Percentiles rank a stretch among this genome's conserved stretches.
Conservation (phyloP, 208 protist species). For the Entamoeba moshkovskii region DNA sequence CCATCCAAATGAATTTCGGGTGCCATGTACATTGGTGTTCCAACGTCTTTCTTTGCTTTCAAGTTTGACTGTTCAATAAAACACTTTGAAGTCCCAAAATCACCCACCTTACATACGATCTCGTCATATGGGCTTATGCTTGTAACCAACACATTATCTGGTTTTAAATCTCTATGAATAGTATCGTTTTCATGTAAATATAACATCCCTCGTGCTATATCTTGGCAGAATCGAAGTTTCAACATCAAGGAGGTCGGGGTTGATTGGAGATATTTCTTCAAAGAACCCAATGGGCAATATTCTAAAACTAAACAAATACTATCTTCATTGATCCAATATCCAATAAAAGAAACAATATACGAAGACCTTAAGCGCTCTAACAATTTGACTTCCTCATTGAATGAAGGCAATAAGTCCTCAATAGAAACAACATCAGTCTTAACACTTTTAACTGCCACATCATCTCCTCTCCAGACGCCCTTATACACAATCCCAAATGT, state of each 20-base stretch:
- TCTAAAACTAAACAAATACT: neutral
- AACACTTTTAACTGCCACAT: neutral
- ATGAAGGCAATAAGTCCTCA: neutral
- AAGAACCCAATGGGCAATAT: neutral
- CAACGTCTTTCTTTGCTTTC: neutral
- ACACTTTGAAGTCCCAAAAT: neutral
- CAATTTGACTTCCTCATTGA: neutral
- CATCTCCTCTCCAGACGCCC: neutral
- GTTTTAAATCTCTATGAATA: neutral
- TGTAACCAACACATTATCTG: neutral
- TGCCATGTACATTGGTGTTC: neutral
- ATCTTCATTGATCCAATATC: neutral
- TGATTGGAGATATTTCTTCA: neutral
- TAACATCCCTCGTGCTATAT: neutral
- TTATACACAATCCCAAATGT: neutral
- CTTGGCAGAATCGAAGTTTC: neutral
- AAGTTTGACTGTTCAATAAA: neutral
- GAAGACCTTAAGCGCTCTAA: neutral
- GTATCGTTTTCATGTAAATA: neutral
- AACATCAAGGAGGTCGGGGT: neutral
- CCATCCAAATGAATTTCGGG: neutral
- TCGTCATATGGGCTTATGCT: neutral
- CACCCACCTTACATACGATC: neutral
- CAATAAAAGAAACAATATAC: neutral
- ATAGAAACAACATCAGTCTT: neutral